These are phyloP conservation scores for Exsudoporus frostii DNA, from an alignment of 768 basidiomycete species.

Conservation along the genomic window DNA sequence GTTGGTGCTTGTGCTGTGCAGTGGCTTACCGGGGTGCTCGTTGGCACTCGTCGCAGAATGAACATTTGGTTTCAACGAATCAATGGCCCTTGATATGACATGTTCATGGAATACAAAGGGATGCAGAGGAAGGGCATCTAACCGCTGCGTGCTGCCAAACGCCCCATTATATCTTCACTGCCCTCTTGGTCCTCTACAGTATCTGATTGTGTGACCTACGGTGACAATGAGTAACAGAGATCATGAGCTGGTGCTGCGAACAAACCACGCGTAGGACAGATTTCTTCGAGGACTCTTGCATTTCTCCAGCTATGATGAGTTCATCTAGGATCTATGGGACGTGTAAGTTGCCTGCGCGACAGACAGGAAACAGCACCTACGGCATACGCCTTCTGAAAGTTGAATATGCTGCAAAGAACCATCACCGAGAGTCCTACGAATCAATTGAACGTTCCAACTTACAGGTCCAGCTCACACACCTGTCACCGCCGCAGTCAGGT, in stretches of 20 bases:
- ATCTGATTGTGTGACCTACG: slow-evolving; percentile 82
- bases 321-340: slow-evolving; percentile 77
- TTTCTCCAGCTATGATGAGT: slow-evolving; percentile 87
- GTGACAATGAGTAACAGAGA: slow-evolving; percentile 3
- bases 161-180: slow-evolving; percentile 74
- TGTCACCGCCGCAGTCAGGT: slow-evolving; percentile 24
- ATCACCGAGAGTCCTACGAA: background rate
- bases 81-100: slow-evolving; percentile 26
- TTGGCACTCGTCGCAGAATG: background rate
- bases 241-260: slow-evolving; percentile 4
- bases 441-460: slow-evolving; percentile 21
- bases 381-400: slow-evolving; percentile 94
- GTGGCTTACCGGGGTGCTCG: background rate
- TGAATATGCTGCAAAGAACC: slow-evolving; percentile 76
- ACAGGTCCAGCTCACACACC: slow-evolving; percentile 95
- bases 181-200: slow-evolving; percentile 83
- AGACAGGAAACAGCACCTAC: slow-evolving; percentile 38
- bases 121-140: slow-evolving; percentile 34
- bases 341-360: background rate
- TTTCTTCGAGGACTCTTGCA: slow-evolving; percentile 88
- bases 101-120: slow-evolving; percentile 10
- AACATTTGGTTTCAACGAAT: slow-evolving; percentile 21
- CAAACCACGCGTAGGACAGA: slow-evolving; percentile 58
- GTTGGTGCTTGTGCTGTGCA: background rate
- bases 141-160: slow-evolving; percentile 71